Base-by-base conservation (phyloP, 139 green algal species). In the Deuterostichococcus epilithicus region DNA sequence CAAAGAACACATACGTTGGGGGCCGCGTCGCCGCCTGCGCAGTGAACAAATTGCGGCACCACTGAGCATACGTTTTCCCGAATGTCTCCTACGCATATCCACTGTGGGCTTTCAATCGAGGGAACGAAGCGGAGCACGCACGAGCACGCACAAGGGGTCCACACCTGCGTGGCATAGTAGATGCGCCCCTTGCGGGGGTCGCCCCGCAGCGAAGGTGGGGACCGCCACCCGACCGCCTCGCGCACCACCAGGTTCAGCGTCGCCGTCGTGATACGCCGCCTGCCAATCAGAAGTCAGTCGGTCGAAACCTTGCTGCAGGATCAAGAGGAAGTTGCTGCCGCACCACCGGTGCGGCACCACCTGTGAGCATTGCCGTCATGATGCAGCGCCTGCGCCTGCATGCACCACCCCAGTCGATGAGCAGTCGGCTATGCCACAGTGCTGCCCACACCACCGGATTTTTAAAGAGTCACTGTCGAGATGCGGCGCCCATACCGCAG, bases 1-100 rank as follows among this genome's bases (percentile, higher is more conserved):
- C 90, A 78, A 99, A 99, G 67, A 99, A 90, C 39, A 99, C 94
- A 83, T 99, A 99, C 2, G 93, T 96, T 42, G 96, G 96, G 1
- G 96, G 96, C 45, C 86, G 80, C 1, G 80, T 81, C 34, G 85
- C 88, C 23, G 92, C 90, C 84, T 97, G 92, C 72, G 6, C 69
- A 72, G 2, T 15, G 1, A 52, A 15, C 4, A 71, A 33, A 36
- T 18, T 71, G 28, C n/a, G 26, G n/a, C 33, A 26, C 65, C 35
- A 26, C 25, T 44, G 35, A 37, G n/a, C n/a, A n/a, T n/a, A n/a
- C n/a, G n/a, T n/a, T n/a, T 18, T 44, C 20, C 65, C 26, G 20
- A 30, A 71, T 71, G 65, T 23, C 28, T 2, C 28, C 28, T 23
- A 23, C 2, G 28, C 2, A 66, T 66, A 26, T 66, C 25, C 26